Evolutionary conservation across 805 yeast genomes (phyloP).

Genomic region (Wickerhamomyces bisporus): DNA sequence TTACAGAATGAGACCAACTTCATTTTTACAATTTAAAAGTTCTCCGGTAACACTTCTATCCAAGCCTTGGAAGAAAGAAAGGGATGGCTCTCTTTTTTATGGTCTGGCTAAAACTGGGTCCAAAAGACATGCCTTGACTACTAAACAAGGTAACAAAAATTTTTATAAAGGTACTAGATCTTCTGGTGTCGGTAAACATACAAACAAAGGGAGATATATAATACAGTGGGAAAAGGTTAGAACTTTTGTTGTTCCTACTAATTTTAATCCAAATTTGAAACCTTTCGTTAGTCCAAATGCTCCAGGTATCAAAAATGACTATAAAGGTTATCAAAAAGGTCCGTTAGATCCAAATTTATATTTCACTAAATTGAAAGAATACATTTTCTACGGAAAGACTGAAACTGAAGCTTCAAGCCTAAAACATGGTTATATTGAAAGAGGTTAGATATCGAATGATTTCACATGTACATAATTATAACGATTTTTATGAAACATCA

Average conservation of each 20-base stretch:
- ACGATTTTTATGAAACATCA: not conserved
- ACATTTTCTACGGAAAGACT: conserved; percentile 64
- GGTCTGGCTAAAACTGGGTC: conserved; percentile 76
- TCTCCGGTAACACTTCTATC: conserved; percentile 46
- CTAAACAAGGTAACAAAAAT: conserved; percentile 92
- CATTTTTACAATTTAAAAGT: conserved; percentile 40
- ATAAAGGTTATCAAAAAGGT: conserved; percentile 64
- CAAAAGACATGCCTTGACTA: conserved; percentile 76
- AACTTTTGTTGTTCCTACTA: conserved; percentile 77
- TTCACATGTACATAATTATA: conserved; percentile 11
- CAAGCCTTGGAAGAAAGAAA: conserved; percentile 86
- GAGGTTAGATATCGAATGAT: conserved; percentile 22
- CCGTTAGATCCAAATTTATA: conserved; percentile 71
- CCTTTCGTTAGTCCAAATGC: conserved; percentile 75
- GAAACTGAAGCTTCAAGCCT: conserved; percentile 29
- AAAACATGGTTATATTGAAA: conserved; percentile 23
- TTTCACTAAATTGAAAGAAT: conserved; percentile 67
- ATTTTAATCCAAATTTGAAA: conserved; percentile 42
- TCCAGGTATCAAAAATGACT: conserved; percentile 65
- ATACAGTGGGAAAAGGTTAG: conserved; percentile 84
- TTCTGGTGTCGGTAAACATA: conserved; percentile 82
- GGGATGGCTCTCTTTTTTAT: conserved; percentile 80
- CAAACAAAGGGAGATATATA: conserved; percentile 66
- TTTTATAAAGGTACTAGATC: conserved; percentile 96
- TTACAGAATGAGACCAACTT: conserved; percentile 43